These are phyloP conservation scores for Populus hybrid DNA, from an alignment of 441 rosid species.

Conservation along the genomic window DNA sequence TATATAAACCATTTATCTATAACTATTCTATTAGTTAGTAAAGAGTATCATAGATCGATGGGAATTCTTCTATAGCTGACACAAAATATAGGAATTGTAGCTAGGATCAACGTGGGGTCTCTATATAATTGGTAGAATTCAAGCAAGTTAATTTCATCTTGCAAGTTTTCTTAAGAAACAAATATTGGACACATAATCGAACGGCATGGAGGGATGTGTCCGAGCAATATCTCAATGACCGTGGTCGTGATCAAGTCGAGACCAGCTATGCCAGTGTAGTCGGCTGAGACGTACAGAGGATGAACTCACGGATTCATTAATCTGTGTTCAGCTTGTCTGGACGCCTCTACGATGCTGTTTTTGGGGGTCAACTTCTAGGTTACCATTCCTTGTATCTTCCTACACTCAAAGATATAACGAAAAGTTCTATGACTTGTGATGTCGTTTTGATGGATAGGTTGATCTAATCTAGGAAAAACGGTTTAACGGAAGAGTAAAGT, in stretches of 20 bases:
- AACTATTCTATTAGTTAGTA: background rate
- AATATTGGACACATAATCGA: background rate
- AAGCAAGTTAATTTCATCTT: background rate
- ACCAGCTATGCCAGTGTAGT: background rate
- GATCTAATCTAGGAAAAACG: slow-evolving; percentile 5
- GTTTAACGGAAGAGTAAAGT: background rate
- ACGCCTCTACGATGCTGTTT: background rate
- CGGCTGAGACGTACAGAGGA: background rate
- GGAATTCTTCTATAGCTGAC: background rate
- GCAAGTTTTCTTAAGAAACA: background rate
- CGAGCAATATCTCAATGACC: background rate
- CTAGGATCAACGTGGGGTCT: too few relatives aligned
- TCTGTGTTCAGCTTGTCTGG: background rate
- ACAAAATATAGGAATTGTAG: background rate
- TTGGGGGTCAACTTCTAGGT: background rate
- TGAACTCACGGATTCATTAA: background rate
- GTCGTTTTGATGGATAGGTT: slow-evolving; percentile 7
- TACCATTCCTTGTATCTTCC: background rate
- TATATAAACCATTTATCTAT: too few relatives aligned
- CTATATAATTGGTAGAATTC: background rate
- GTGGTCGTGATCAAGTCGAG: background rate
- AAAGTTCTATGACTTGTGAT: slow-evolving; percentile 6
- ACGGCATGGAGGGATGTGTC: background rate
- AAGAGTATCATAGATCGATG: background rate
- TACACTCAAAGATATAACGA: background rate